Base-by-base conservation (phyloP, 2,329 filamentous ascomycete species). In the Seiridium unicorne region DNA sequence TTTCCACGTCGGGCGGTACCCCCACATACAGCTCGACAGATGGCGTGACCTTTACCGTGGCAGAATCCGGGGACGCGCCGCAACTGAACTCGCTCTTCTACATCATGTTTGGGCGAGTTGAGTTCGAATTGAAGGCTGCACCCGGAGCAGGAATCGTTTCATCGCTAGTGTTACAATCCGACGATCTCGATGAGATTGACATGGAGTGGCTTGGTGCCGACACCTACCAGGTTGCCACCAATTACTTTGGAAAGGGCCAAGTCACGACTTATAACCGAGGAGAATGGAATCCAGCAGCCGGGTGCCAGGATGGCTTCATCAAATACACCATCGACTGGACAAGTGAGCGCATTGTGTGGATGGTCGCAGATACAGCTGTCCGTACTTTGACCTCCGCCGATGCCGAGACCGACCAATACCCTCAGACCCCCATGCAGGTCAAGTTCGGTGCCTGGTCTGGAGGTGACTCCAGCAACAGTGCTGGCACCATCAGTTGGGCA, bases 81-180 rank as follows among this genome's bases (percentile, higher is more conserved):
- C 90, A 94, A 73, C 85, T 99, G 62, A 84, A 84, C 65, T 96
- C 93, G 62, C 86, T 95, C 69, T 98, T 96, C 85, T 98, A 97
- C 82, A 97, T 99, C 79, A 98, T 99, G 95, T 99, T 97, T 74
- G 95, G 95, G 66, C 90, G 89, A 64, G 91, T 97, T 71, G 90
- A 96, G 65, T 86, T 93, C 66, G 89, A 86, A 38, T 84, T 97
- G 80, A 93, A 94, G 77, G 88, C 92, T 34, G 93, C 95, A 8
- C 89, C 93, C 0, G 95, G 95, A 6, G 88, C 86, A 8, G 95
- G 95, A 61, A 97, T 99, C 68, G 93, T 99, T 65, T 97, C 92
- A 74, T 95, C 92, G 51, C 84, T 95, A 10, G 92, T 99, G 7
- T 80, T 99, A 65, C 89, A 96, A 77, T 97, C 93, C 11, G 94